Conservation (phyloP, 257 asterid species). For the Voacanga thouarsii region DNA sequence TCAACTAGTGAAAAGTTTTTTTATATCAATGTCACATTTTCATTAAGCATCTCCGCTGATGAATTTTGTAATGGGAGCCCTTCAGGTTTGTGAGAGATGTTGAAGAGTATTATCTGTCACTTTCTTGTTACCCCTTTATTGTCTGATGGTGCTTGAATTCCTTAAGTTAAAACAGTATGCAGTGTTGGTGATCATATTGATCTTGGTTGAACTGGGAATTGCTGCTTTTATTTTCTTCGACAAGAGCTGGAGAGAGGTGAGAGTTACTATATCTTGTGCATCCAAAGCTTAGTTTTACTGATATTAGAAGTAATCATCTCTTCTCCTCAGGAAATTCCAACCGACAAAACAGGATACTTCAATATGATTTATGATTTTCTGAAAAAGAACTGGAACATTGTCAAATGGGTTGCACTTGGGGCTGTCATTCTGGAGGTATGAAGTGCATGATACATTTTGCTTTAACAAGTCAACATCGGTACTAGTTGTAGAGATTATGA, state of each 20-base stretch:
- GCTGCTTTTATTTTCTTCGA: conserved; percentile 93
- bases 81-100: background rate
- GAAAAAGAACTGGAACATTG: conserved; percentile 64
- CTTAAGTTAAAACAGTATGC: conserved; percentile 78
- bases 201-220: conserved; percentile 72
- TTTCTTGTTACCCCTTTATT: conserved; percentile 1
- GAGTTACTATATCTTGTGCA: conserved; percentile 16
- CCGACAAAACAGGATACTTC: conserved; percentile 59
- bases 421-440: conserved; percentile 68
- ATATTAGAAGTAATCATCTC: conserved; percentile 18
- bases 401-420: conserved; percentile 85
- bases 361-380: conserved; percentile 61
- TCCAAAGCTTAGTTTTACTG: background rate
- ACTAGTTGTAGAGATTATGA: background rate
- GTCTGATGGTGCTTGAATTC: conserved; percentile 36
- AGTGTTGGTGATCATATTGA: conserved; percentile 65
- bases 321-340: conserved; percentile 57
- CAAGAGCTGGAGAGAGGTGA: conserved; percentile 88
- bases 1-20: background rate
- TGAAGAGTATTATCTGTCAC: background rate
- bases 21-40: background rate
- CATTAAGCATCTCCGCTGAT: background rate
- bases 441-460: background rate
- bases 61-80: background rate
- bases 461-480: background rate